A percentile compares a stretch with the other conserved stretches of the same genome.
phyloP scores from a whole-genome alignment of 805 yeast species.

The Helenozyma rhizophorensis region DNA sequence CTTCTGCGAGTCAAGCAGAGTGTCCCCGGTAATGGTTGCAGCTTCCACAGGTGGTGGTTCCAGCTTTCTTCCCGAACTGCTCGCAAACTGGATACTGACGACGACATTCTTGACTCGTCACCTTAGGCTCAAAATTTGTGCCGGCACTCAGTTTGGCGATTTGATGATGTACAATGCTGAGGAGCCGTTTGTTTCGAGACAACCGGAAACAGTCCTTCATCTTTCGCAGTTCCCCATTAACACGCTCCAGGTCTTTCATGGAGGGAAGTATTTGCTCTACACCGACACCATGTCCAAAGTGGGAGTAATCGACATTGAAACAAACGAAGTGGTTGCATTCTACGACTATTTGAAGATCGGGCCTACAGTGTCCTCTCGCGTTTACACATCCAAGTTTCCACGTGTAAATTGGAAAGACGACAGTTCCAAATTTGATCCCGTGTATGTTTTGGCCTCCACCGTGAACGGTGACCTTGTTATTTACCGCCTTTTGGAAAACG shows the following conservation, averaged over 20 bases:
- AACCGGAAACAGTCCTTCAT: constrained; percentile 10
- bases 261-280: constrained; percentile 18
- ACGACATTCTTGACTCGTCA: neutral
- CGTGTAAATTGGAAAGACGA: constrained; percentile 1
- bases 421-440: constrained; percentile 18
- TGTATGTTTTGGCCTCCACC: constrained; percentile 20
- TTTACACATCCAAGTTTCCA: constrained; percentile 13
- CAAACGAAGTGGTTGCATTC: constrained; percentile 12
- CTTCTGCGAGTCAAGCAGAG: neutral
- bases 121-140: neutral
- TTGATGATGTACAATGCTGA: constrained; percentile 17
- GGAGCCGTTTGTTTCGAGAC: constrained; percentile 10
- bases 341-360: constrained; percentile 23
- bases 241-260: constrained; percentile 13
- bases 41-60: too few species aligned
- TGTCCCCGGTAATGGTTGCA: too few species aligned
- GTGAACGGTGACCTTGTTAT: constrained; percentile 19
- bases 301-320: constrained; percentile 20
- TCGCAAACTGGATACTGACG: constrained; percentile 3
- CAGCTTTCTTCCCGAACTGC: neutral
- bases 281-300: constrained; percentile 29
- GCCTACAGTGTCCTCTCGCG: constrained; percentile 14
- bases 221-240: constrained; percentile 25
- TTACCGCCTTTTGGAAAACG: constrained; percentile 20
- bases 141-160: constrained; percentile 30